Conservation (phyloP, 2,329 filamentous ascomycete species). For the Penicillium sp. region DNA sequence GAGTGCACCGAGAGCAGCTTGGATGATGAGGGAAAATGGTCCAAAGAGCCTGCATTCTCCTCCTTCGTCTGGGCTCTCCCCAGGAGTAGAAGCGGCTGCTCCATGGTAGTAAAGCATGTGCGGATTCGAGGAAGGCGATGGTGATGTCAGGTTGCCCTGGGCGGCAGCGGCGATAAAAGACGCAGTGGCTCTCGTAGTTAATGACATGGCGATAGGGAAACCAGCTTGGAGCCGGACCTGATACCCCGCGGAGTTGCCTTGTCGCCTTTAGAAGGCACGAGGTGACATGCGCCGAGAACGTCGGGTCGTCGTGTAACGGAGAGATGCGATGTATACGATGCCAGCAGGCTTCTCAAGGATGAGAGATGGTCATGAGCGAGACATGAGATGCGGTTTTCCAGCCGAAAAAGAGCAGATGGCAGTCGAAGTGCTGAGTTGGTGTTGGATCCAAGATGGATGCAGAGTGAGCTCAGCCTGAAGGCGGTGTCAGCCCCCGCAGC, state of each 20-base stretch:
- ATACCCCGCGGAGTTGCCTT: conserved; percentile 4
- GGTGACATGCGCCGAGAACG: conserved; percentile 7
- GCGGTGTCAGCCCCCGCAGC: conserved; percentile 22
- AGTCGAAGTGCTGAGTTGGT: background rate
- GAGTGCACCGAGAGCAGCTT: conserved; percentile 75
- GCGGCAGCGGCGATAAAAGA: conserved; percentile 10
- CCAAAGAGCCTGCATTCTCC: conserved; percentile 85
- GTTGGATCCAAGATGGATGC: background rate
- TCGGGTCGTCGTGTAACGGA: no score
- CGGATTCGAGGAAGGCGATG: conserved; percentile 16
- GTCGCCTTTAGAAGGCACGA: conserved; percentile 12
- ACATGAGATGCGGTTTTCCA: background rate
- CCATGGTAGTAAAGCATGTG: conserved; percentile 19
- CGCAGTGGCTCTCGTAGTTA: conserved; percentile 14
- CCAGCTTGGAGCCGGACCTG: background rate
- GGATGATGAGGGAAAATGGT: conserved; percentile 83
- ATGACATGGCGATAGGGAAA: conserved; percentile 5
- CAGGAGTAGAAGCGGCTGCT: conserved; percentile 6
- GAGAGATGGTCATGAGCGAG: background rate
- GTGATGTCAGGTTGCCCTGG: conserved; percentile 6
- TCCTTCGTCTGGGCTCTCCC: conserved; percentile 30
- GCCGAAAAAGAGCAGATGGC: background rate
- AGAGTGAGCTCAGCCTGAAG: conserved; percentile 1
- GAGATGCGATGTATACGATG: no score
- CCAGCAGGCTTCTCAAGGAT: no score